A percentile compares a stretch with the other conserved stretches of the same genome.
phyloP scores from a whole-genome alignment of 2,329 filamentous ascomycete species.

The Ophiocordyceps robertsii region DNA sequence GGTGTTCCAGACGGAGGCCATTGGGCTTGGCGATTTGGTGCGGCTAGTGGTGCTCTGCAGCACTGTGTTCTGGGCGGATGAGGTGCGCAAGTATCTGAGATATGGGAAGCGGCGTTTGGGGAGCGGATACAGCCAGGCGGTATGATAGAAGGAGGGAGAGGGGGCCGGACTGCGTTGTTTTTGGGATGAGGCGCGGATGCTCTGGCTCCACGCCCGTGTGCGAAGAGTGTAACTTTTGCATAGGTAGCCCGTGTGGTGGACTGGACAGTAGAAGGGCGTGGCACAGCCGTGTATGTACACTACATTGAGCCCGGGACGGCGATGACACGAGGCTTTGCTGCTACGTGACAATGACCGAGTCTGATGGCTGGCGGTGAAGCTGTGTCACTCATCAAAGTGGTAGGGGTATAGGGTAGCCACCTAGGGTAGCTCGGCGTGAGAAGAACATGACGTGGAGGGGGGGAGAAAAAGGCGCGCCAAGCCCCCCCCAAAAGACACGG shows the following conservation, averaged over 20 bases:
- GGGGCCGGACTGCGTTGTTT: neutral
- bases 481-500: neutral
- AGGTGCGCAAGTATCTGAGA: slow-evolving; percentile 68
- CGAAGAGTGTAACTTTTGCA: neutral
- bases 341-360: neutral
- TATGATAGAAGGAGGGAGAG: slow-evolving; percentile 22
- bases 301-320: neutral
- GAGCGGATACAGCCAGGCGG: slow-evolving; percentile 52
- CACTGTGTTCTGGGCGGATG: slow-evolving; percentile 90
- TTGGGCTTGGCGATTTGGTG: slow-evolving; percentile 61
- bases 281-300: neutral
- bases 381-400: no score
- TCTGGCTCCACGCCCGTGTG: neutral
- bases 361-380: neutral
- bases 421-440: no score
- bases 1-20: slow-evolving; percentile 88
- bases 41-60: slow-evolving; percentile 65
- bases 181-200: neutral
- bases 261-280: neutral
- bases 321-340: neutral
- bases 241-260: neutral
- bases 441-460: no score
- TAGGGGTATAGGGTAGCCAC: no score
- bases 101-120: slow-evolving; percentile 43
- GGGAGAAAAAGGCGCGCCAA: no score